These are phyloP conservation scores for Kwoniella sp. DNA, from an alignment of 768 basidiomycete species.

Conservation along the genomic window DNA sequence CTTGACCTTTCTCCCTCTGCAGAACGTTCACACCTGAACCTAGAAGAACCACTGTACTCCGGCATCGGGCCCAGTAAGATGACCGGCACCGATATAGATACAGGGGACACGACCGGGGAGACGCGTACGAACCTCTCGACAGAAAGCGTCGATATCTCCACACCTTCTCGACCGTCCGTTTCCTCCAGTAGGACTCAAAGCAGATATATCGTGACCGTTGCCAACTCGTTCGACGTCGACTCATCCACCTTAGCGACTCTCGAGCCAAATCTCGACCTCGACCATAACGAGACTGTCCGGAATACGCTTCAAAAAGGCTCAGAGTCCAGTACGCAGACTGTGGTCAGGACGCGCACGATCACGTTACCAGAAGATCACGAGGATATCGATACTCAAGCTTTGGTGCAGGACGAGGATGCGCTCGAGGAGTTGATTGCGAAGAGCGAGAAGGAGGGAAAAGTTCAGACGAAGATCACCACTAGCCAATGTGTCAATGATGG, in stretches of 20 bases:
- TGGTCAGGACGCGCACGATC: not conserved
- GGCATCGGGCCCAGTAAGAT: too few relatives aligned
- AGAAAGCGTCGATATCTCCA: too few relatives aligned
- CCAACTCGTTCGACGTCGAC: not conserved
- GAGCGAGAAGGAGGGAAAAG: not conserved
- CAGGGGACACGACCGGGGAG: too few relatives aligned
- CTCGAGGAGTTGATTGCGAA: not conserved
- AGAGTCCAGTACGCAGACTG: not conserved
- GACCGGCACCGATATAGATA: too few relatives aligned
- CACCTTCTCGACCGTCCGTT: not conserved
- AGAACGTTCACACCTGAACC: too few relatives aligned
- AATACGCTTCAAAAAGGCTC: too few relatives aligned
- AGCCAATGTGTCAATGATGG: too few relatives aligned
- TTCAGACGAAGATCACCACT: not conserved
- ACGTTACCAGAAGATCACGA: not conserved
- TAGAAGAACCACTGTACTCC: too few relatives aligned
- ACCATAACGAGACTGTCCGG: too few relatives aligned
- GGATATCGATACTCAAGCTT: not conserved
- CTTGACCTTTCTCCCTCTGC: too few relatives aligned
- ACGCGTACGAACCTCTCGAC: too few relatives aligned
- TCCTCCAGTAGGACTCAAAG: not conserved
- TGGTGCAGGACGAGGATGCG: not conserved
- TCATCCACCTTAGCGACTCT: not conserved
- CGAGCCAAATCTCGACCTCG: not conserved
- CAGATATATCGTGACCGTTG: not conserved